Conservation (phyloP, 148 eudicot species). For the Fagopyrum homotropicum region DNA sequence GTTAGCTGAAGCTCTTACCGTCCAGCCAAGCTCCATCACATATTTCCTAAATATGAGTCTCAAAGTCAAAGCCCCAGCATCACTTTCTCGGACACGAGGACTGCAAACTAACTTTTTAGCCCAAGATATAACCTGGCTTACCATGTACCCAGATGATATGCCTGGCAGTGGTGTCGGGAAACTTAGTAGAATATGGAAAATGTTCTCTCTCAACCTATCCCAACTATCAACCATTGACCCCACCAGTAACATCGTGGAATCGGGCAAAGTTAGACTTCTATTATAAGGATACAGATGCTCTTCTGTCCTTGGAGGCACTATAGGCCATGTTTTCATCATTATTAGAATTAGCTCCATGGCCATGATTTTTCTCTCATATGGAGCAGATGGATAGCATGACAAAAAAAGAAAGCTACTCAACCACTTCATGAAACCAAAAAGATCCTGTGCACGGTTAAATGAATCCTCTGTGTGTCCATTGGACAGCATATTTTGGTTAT, state of each 20-base stretch:
- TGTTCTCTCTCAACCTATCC: conserved; percentile 88
- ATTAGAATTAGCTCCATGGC: conserved; percentile 89
- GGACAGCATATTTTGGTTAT: conserved; percentile 15
- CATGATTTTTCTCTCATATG: conserved; percentile 95
- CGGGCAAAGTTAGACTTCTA: conserved; percentile 64
- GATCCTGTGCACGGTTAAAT: conserved; percentile 49
- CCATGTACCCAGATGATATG: conserved; percentile 43
- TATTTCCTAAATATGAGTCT: conserved; percentile 84
- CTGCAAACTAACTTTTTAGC: conserved; percentile 82
- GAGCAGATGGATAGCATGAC: conserved; percentile 97
- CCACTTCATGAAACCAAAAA: conserved; percentile 82
- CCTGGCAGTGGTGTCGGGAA: conserved; percentile 95
- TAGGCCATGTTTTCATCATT: conserved; percentile 79
- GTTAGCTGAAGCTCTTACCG: conserved; percentile 44
- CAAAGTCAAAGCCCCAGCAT: conserved; percentile 90
- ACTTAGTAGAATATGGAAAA: conserved; percentile 65
- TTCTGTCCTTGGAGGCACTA: conserved; percentile 41
- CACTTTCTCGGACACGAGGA: conserved; percentile 99
- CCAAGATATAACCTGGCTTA: conserved; percentile 61
- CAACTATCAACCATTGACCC: conserved; percentile 96
- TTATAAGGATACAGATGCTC: conserved; percentile 49
- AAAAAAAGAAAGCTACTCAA: conserved; percentile 76
- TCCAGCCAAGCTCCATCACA: conserved; percentile 78
- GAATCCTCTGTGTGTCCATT: conserved; percentile 27
- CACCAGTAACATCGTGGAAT: conserved; percentile 76